Evolutionary conservation across 2,329 filamentous ascomycete species (phyloP).

Genomic region (Penicillium sp.): DNA sequence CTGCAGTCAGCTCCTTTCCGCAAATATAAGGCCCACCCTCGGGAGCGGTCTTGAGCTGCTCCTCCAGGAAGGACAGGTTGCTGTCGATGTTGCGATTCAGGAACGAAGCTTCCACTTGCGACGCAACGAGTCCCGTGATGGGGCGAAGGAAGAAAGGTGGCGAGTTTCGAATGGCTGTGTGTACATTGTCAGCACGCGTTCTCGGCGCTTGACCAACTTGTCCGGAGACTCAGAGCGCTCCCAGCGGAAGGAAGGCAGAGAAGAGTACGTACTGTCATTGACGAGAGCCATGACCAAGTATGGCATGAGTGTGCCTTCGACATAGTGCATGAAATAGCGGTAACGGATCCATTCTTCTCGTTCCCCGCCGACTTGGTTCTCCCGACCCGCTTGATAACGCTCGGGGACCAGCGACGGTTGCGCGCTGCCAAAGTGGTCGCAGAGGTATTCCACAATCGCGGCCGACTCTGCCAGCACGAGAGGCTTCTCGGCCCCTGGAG

Average conservation of each 20-base stretch:
- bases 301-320: conserved; percentile 77
- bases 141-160: conserved; percentile 65
- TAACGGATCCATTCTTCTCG: conserved; percentile 57
- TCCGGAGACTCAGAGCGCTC: no score
- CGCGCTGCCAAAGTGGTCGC: conserved; percentile 55
- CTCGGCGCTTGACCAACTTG: not conserved
- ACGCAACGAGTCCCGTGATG: conserved; percentile 52
- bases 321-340: conserved; percentile 72
- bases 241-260: not conserved
- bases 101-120: conserved; percentile 37
- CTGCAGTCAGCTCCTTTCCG: conserved; percentile 39
- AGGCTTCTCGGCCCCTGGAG: conserved; percentile 40
- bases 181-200: not conserved
- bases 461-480: conserved; percentile 74
- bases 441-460: conserved; percentile 74
- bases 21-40: conserved; percentile 37
- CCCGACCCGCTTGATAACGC: conserved; percentile 47
- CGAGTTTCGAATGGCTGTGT: conserved; percentile 17
- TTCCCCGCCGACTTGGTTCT: conserved; percentile 52
- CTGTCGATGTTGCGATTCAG: conserved; percentile 36
- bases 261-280: conserved; percentile 44
- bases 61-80: conserved; percentile 42
- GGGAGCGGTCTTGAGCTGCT: conserved; percentile 40
- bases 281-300: conserved; percentile 61
- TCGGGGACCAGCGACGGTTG: conserved; percentile 43